A percentile compares a stretch with the other conserved stretches of the same genome.
Evolutionary conservation across 2,329 filamentous ascomycete species (phyloP).

Genomic region (Arthrinium phaeospermum): DNA sequence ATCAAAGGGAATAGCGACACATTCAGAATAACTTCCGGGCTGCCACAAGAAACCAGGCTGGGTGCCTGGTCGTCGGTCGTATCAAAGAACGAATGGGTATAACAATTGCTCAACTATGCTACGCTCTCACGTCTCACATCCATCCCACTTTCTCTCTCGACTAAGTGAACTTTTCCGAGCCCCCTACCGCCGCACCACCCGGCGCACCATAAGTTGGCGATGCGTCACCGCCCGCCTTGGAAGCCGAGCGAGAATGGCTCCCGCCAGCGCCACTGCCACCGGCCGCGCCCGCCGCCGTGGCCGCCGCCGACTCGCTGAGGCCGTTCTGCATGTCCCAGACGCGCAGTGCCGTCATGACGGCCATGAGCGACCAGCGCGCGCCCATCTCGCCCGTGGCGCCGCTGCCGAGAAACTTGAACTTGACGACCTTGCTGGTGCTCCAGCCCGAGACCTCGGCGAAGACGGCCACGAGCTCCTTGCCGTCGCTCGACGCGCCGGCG

Average conservation of each 20-base stretch:
- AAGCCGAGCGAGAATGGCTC: neutral
- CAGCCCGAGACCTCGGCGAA: conserved; percentile 37
- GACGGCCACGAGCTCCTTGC: conserved; percentile 50
- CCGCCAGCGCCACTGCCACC: neutral
- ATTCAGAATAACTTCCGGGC: neutral
- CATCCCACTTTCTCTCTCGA: neutral
- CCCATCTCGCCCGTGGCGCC: conserved; percentile 47
- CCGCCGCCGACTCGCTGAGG: conserved; percentile 10
- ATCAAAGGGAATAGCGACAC: neutral
- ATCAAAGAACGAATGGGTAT: conserved; percentile 1
- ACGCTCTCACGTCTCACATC: neutral
- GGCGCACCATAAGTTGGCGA: neutral
- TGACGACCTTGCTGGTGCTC: conserved; percentile 42
- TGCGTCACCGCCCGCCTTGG: neutral
- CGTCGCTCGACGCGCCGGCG: conserved; percentile 38
- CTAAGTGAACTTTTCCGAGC: conserved; percentile 1
- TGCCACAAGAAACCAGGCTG: neutral
- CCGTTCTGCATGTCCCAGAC: conserved; percentile 35
- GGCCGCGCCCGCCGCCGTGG: conserved; percentile 3
- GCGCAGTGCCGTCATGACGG: conserved; percentile 44
- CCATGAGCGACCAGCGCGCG: conserved; percentile 50
- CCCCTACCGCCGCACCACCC: neutral
- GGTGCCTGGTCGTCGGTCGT: neutral
- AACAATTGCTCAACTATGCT: conserved; percentile 5
- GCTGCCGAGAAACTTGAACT: conserved; percentile 48